Conservation (phyloP, 768 basidiomycete genomes). For the Guyanaporus albipodus region DNA sequence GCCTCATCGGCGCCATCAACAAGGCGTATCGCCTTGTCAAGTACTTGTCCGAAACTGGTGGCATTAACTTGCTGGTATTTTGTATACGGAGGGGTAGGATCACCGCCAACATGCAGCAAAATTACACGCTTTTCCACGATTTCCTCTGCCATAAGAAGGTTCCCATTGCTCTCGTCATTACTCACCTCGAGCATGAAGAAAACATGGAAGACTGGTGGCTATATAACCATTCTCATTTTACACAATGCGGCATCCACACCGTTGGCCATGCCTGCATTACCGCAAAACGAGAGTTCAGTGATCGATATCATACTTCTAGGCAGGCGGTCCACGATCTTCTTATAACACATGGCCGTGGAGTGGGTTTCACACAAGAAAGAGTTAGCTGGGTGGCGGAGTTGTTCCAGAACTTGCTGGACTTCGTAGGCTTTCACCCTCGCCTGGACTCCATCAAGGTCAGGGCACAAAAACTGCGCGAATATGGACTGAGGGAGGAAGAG, state of each 20-base stretch:
- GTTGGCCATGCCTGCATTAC: conserved; percentile 34
- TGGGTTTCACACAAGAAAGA: conserved; percentile 21
- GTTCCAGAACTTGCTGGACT: conserved; percentile 22
- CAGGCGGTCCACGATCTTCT: conserved; percentile 22
- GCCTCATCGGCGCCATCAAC: conserved; percentile 28
- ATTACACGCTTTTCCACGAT: conserved; percentile 33
- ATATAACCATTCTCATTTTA: conserved; percentile 23
- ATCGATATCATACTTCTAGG: conserved; percentile 25
- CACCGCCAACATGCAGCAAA: conserved; percentile 24
- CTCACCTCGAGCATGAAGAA: conserved; percentile 34
- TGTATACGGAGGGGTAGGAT: conserved; percentile 34
- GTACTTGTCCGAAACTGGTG: conserved; percentile 28
- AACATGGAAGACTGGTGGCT: conserved; percentile 36
- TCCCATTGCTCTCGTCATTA: conserved; percentile 31
- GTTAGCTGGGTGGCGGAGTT: conserved; percentile 23
- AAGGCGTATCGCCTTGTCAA: conserved; percentile 35
- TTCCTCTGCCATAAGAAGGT: conserved; percentile 33
- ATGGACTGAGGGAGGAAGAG: conserved; percentile 24
- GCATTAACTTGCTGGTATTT: conserved; percentile 40
- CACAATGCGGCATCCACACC: conserved; percentile 17
- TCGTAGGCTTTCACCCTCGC: conserved; percentile 20
- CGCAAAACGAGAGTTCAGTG: conserved; percentile 26
- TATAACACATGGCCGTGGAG: conserved; percentile 13
- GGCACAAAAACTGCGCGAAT: conserved; percentile 25
- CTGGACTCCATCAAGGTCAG: conserved; percentile 20